These are phyloP conservation scores for Calonectria henricotiae DNA, from an alignment of 2,329 filamentous ascomycete genomes.

Conservation along the genomic window DNA sequence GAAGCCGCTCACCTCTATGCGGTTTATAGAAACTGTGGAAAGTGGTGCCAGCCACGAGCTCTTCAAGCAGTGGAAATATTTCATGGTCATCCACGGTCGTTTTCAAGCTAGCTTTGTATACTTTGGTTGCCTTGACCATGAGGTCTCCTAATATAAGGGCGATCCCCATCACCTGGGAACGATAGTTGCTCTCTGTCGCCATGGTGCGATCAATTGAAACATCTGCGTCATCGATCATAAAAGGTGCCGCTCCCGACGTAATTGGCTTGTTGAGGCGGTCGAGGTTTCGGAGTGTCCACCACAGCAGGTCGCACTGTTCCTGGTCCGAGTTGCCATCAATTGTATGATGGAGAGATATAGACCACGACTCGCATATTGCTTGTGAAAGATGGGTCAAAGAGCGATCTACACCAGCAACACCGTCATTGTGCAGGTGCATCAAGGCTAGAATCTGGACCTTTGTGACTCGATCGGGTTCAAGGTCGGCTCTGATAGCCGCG, in stretches of 20 bases:
- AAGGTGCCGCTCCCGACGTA: slow-evolving; percentile 33
- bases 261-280: slow-evolving; percentile 39
- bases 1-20: slow-evolving; percentile 32
- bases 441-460: slow-evolving; percentile 50
- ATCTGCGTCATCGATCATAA: slow-evolving; percentile 39
- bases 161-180: slow-evolving; percentile 33
- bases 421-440: slow-evolving; percentile 52
- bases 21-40: slow-evolving; percentile 34
- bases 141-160: slow-evolving; percentile 33
- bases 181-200: slow-evolving; percentile 20
- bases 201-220: slow-evolving; percentile 27
- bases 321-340: slow-evolving; percentile 27
- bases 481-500: slow-evolving; percentile 48
- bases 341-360: slow-evolving; percentile 36
- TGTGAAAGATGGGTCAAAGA: slow-evolving; percentile 47
- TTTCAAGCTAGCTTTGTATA: slow-evolving; percentile 38
- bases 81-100: slow-evolving; percentile 32
- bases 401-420: slow-evolving; percentile 44
- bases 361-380: slow-evolving; percentile 51
- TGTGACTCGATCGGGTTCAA: slow-evolving; percentile 47
- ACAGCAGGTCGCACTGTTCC: slow-evolving; percentile 33
- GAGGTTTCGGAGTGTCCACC: slow-evolving; percentile 38
- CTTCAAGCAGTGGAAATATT: slow-evolving; percentile 26
- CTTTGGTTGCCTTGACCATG: slow-evolving; percentile 37
- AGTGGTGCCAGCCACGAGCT: slow-evolving; percentile 27